Conservation (phyloP, 2,329 filamentous ascomycete species). For the Monilinia aucupariae region DNA sequence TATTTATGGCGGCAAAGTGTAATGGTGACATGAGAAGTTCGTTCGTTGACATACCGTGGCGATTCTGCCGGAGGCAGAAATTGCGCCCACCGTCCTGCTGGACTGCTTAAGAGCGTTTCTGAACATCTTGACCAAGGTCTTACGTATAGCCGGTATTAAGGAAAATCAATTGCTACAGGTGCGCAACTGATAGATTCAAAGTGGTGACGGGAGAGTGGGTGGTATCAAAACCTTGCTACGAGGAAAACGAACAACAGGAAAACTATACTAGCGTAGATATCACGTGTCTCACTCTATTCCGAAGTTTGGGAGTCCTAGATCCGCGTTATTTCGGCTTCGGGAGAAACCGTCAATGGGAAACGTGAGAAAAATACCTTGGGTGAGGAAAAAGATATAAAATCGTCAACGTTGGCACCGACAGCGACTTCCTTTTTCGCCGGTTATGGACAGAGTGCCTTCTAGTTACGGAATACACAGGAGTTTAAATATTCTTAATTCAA, state of each 20-base stretch:
- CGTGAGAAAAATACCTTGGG: background rate
- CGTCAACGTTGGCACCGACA: background rate
- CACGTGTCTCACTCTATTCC: background rate
- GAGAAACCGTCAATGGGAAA: constrained; percentile 11
- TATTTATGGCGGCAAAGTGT: constrained; percentile 38
- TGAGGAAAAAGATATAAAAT: background rate
- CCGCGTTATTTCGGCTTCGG: constrained; percentile 12
- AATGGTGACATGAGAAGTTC: constrained; percentile 35
- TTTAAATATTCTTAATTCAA: no score
- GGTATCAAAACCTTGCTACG: constrained; percentile 31
- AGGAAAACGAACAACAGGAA: constrained; percentile 19
- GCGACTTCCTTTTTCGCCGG: background rate
- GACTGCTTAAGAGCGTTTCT: constrained; percentile 97
- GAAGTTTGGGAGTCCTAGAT: background rate
- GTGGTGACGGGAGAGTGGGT: constrained; percentile 33
- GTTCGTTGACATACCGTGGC: constrained; percentile 76
- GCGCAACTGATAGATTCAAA: constrained; percentile 57
- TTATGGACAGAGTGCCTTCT: no score
- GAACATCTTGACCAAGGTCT: constrained; percentile 72
- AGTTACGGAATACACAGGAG: no score
- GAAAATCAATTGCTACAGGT: constrained; percentile 61
- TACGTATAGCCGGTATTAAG: constrained; percentile 46
- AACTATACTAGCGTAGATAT: constrained; percentile 16
- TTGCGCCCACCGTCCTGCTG: constrained; percentile 87
- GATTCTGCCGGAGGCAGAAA: constrained; percentile 87